A percentile compares a stretch with the other conserved stretches of the same genome.
These are phyloP conservation scores for Papiliotrema nemorosa DNA, from an alignment of 1,284 basidiomycete species.

Conservation along the genomic window DNA sequence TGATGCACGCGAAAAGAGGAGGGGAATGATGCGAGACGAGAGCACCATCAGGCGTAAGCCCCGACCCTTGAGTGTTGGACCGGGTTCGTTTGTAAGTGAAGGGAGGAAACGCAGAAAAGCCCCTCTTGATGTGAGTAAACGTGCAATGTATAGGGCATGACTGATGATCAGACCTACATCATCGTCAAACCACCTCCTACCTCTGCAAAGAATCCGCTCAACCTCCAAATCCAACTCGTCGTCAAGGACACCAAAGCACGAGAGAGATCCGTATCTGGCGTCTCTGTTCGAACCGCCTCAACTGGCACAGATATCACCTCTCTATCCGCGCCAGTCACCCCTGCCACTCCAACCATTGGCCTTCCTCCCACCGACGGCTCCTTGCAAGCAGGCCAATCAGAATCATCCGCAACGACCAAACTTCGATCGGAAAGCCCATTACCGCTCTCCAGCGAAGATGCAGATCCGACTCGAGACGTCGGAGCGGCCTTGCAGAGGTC, in stretches of 20 bases:
- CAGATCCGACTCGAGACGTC: background rate
- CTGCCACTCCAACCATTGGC: background rate
- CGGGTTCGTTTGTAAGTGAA: background rate
- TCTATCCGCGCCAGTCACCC: background rate
- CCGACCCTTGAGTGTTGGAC: background rate
- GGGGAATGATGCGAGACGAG: constrained; percentile 2
- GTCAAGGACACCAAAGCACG: constrained; percentile 23
- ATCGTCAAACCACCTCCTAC: constrained; percentile 54
- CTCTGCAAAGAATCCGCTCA: constrained; percentile 81
- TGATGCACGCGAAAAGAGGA: background rate
- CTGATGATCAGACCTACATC: constrained; percentile 61
- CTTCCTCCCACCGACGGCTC: background rate
- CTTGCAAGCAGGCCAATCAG: background rate
- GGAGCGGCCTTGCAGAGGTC: constrained; percentile 17
- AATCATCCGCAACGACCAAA: background rate
- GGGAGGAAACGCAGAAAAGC: background rate
- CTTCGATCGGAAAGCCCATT: background rate
- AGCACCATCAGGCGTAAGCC: background rate
- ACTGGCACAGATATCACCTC: constrained; percentile 6
- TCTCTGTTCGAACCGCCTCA: constrained; percentile 21
- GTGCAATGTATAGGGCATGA: background rate
- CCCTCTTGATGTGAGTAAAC: background rate
- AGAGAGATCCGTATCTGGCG: constrained; percentile 19
- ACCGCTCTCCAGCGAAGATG: background rate
- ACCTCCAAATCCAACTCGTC: constrained; percentile 89